These are phyloP conservation scores for Myriosclerotinia scirpicola DNA, from an alignment of 2,329 filamentous ascomycete species.

Conservation along the genomic window DNA sequence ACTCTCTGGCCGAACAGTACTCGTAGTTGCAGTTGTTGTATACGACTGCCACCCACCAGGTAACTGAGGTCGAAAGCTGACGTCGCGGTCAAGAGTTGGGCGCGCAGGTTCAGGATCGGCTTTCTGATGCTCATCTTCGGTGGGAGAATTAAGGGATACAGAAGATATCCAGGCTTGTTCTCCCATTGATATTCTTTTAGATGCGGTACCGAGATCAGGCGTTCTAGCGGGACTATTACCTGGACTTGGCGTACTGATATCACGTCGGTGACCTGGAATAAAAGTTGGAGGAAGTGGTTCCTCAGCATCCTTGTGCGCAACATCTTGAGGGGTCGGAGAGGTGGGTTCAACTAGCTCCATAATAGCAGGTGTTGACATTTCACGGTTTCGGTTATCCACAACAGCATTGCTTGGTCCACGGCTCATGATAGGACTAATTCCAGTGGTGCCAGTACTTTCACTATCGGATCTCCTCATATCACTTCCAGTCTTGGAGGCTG, in stretches of 20 bases:
- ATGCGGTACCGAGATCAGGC: slow-evolving; percentile 49
- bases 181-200: slow-evolving; percentile 43
- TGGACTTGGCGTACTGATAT: slow-evolving; percentile 57
- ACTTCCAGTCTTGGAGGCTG: slow-evolving; percentile 48
- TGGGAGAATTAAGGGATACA: slow-evolving; percentile 9
- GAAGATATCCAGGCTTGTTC: slow-evolving; percentile 46
- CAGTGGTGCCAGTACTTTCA: slow-evolving; percentile 51
- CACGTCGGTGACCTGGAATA: slow-evolving; percentile 55
- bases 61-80: slow-evolving; percentile 38
- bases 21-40: slow-evolving; percentile 32
- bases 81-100: slow-evolving; percentile 33
- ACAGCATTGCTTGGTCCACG: slow-evolving; percentile 48
- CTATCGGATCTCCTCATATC: slow-evolving; percentile 60
- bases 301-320: slow-evolving; percentile 23
- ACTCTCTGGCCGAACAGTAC: slow-evolving; percentile 23
- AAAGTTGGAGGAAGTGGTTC: slow-evolving; percentile 41
- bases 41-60: slow-evolving; percentile 41
- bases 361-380: slow-evolving; percentile 52
- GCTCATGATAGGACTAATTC: slow-evolving; percentile 65
- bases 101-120: slow-evolving; percentile 25
- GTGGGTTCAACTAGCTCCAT: slow-evolving; percentile 48
- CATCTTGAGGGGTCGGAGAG: slow-evolving; percentile 27
- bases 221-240: slow-evolving; percentile 62
- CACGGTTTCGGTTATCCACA: slow-evolving; percentile 40
- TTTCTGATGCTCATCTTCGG: slow-evolving; percentile 10